phyloP scores from a whole-genome alignment of 768 basidiomycete species.

The button mushroom (Agaricus bisporus) region DNA sequence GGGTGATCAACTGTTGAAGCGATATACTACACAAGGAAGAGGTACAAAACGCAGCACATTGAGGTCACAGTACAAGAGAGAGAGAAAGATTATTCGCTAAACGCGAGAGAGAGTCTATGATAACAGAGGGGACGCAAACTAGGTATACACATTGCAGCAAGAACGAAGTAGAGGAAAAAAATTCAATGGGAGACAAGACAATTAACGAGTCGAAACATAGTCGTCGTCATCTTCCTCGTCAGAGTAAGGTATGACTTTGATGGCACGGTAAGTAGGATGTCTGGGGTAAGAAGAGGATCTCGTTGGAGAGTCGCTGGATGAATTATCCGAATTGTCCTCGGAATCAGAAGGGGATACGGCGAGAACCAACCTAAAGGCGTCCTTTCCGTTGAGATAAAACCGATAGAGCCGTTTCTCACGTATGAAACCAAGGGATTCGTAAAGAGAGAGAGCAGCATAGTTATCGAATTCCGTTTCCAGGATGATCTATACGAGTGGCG shows the following conservation, averaged over 20 bases:
- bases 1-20: no score
- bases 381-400: slow-evolving; percentile 97
- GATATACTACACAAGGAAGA: no score
- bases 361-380: slow-evolving; percentile 83
- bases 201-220: slow-evolving; percentile 27
- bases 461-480: slow-evolving; percentile 98
- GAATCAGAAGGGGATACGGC: slow-evolving; percentile 40
- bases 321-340: slow-evolving; percentile 26
- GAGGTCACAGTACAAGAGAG: no score
- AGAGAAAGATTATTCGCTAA: no score
- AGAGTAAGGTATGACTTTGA: slow-evolving; percentile 38
- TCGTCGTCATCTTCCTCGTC: slow-evolving; percentile 39
- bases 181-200: not conserved
- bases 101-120: no score
- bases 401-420: slow-evolving; percentile 91
- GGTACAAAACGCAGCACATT: no score
- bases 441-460: slow-evolving; percentile 77
- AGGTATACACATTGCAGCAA: no score
- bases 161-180: no score
- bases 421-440: slow-evolving; percentile 91
- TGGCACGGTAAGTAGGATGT: slow-evolving; percentile 31
- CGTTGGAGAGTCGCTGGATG: slow-evolving; percentile 16
- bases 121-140: no score
- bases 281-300: slow-evolving; percentile 13
- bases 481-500: slow-evolving; percentile 54